These are phyloP conservation scores for Colletotrichum lini DNA, from an alignment of 2,329 filamentous ascomycete species.

Conservation along the genomic window DNA sequence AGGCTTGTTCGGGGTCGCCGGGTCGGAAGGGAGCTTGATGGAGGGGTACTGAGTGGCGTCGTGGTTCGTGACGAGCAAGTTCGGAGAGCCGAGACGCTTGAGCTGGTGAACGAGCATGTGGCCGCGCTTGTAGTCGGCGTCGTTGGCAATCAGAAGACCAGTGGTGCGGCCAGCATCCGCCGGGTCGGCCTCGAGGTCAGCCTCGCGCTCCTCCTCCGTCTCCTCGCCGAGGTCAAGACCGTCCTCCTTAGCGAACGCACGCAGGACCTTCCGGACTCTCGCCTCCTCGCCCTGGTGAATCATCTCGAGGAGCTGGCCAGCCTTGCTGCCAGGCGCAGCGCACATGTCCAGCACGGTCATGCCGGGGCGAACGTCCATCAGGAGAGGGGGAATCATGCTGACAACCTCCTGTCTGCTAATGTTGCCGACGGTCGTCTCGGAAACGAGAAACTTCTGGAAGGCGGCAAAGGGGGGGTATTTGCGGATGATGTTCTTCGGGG, in stretches of 20 bases:
- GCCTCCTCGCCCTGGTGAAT: conserved; percentile 94
- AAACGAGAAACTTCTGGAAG: conserved; percentile 98
- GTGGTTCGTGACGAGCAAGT: conserved; percentile 97
- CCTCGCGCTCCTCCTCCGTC: conserved; percentile 62
- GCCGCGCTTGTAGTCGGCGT: conserved; percentile 95
- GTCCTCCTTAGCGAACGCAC: conserved; percentile 73
- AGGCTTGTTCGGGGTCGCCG: conserved; percentile 68
- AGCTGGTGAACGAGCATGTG: conserved; percentile 99
- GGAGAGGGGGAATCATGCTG: conserved; percentile 97
- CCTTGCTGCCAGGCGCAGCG: conserved; percentile 97
- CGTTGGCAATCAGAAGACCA: conserved; percentile 93
- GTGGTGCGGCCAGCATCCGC: conserved; percentile 89
- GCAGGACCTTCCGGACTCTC: conserved; percentile 80
- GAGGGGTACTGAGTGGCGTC: conserved; percentile 97
- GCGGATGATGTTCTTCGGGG: conserved; percentile 94
- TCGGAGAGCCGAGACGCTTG: conserved; percentile 96
- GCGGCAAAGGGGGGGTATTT: conserved; percentile 94
- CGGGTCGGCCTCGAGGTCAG: conserved; percentile 70
- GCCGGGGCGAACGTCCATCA: conserved; percentile 91
- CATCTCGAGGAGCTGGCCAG: conserved; percentile 94
- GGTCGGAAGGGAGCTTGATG: conserved; percentile 80
- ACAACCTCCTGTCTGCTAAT: conserved; percentile 98
- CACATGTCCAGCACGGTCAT: conserved; percentile 97
- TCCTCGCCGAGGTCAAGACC: conserved; percentile 66
- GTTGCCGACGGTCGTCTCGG: conserved; percentile 96